These are phyloP conservation scores for Tylopilus sp. DNA, from an alignment of 1,284 basidiomycete species.

Conservation along the genomic window DNA sequence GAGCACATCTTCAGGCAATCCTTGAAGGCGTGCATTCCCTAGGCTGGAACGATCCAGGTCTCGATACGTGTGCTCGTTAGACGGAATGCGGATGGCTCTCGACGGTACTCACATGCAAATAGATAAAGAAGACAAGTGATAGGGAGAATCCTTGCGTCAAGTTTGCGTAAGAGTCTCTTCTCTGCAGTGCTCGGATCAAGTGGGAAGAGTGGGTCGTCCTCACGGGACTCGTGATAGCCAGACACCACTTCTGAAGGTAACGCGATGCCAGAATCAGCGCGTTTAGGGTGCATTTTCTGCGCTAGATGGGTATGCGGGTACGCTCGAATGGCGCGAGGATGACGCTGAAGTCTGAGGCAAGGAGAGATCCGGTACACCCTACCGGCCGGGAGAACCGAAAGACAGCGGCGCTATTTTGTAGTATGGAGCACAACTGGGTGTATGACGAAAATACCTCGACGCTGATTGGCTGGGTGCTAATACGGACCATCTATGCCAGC, in stretches of 20 bases:
- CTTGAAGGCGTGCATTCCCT: slow-evolving; percentile 73
- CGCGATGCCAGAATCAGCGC: slow-evolving; percentile 4
- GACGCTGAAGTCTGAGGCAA: background rate
- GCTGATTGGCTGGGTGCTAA: background rate
- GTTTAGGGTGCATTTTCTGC: slow-evolving; percentile 20
- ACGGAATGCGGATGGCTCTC: background rate
- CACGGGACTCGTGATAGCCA: slow-evolving; percentile 6
- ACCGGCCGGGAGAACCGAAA: background rate
- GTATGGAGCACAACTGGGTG: background rate
- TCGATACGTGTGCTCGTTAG: slow-evolving; percentile 27
- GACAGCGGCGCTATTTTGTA: background rate
- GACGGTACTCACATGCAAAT: slow-evolving; percentile 58
- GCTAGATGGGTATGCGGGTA: background rate
- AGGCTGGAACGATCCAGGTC: slow-evolving; percentile 72
- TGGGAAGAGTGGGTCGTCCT: slow-evolving; percentile 26
- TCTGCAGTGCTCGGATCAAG: slow-evolving; percentile 41
- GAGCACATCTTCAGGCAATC: slow-evolving; percentile 58
- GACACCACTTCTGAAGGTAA: slow-evolving; percentile 7
- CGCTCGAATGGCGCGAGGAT: background rate
- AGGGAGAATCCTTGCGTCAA: slow-evolving; percentile 66
- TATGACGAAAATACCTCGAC: background rate
- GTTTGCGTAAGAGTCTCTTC: slow-evolving; percentile 55
- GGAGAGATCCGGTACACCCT: background rate
- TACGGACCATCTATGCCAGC: no score
- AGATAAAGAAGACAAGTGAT: slow-evolving; percentile 69